phyloP scores from a whole-genome alignment of 2,329 filamentous ascomycete genomes.

The Colletotrichum sidae region DNA sequence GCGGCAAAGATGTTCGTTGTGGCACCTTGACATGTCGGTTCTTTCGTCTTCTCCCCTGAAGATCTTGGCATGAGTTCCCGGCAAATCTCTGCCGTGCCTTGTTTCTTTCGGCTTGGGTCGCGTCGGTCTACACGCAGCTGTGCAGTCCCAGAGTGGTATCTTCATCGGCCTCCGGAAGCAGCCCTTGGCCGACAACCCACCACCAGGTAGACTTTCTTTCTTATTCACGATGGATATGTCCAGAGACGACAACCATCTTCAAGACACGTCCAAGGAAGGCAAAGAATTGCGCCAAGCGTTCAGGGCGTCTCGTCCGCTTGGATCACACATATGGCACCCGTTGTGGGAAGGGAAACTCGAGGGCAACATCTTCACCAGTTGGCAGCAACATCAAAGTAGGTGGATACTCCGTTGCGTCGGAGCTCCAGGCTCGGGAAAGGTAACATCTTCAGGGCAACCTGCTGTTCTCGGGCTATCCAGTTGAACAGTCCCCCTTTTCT shows the following conservation, averaged over 20 bases:
- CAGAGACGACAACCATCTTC: not conserved
- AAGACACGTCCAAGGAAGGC: slow-evolving; percentile 7
- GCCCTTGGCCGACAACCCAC: not conserved
- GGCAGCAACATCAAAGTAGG: slow-evolving; percentile 5
- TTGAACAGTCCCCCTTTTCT: too few relatives aligned
- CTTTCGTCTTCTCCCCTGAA: too few relatives aligned
- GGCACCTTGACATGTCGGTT: too few relatives aligned
- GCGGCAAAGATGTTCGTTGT: too few relatives aligned
- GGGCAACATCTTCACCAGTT: slow-evolving; percentile 15
- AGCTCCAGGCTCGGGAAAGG: slow-evolving; percentile 27
- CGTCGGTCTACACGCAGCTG: too few relatives aligned
- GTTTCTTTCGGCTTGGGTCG: too few relatives aligned
- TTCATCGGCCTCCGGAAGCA: too few relatives aligned
- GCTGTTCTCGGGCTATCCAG: too few relatives aligned
- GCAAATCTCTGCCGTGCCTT: too few relatives aligned
- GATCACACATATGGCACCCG: slow-evolving; percentile 13
- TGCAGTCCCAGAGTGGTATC: too few relatives aligned
- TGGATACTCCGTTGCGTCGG: slow-evolving; percentile 22
- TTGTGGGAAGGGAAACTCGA: slow-evolving; percentile 15
- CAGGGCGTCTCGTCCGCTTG: slow-evolving; percentile 9
- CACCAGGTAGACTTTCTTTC: not conserved
- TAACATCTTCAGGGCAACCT: not conserved
- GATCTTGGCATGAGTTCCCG: too few relatives aligned
- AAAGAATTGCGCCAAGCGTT: slow-evolving; percentile 11
- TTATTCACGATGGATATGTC: not conserved